Evolutionary conservation across 2,329 filamentous ascomycete species (phyloP).

Genomic region (Zymoseptoria tritici): DNA sequence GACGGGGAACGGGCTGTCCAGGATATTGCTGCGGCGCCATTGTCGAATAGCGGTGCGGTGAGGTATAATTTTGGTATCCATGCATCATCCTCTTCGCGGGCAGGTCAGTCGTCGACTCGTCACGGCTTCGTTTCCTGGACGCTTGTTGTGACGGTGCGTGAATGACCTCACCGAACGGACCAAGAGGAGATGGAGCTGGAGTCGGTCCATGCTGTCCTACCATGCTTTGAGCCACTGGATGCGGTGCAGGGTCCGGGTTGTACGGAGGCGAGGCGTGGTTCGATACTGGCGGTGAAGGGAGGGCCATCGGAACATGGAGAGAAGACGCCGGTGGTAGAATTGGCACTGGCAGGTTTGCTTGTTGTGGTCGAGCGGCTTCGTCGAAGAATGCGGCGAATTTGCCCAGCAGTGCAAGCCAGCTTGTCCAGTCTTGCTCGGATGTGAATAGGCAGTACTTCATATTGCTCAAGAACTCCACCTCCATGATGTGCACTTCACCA

Average conservation of each 20-base stretch:
- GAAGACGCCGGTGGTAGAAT: constrained; percentile 44
- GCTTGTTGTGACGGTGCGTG: constrained; percentile 23
- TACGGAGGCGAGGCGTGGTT: constrained; percentile 46
- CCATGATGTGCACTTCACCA: constrained; percentile 96
- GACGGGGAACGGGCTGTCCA: constrained; percentile 38
- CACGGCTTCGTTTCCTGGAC: constrained; percentile 51
- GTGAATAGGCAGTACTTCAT: constrained; percentile 91
- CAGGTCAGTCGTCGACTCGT: constrained; percentile 48
- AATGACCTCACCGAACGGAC: constrained; percentile 30
- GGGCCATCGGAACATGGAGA: constrained; percentile 37
- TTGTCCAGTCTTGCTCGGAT: constrained; percentile 76
- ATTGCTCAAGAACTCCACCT: constrained; percentile 98
- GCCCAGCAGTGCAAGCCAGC: constrained; percentile 76
- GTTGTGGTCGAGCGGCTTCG: constrained; percentile 46
- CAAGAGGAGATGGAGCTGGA: constrained; percentile 38
- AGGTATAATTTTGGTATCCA: constrained; percentile 20
- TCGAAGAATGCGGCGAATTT: constrained; percentile 81
- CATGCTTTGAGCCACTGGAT: constrained; percentile 36
- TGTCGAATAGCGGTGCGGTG: constrained; percentile 26
- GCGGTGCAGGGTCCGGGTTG: constrained; percentile 23
- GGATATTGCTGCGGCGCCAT: constrained; percentile 27
- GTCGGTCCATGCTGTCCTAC: constrained; percentile 31
- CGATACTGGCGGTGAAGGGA: constrained; percentile 46
- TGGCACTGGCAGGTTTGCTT: constrained; percentile 24
- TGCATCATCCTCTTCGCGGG: constrained; percentile 45